These are phyloP conservation scores for Hirsutella thompsonii DNA, from an alignment of 2,329 filamentous ascomycete species.

Conservation along the genomic window DNA sequence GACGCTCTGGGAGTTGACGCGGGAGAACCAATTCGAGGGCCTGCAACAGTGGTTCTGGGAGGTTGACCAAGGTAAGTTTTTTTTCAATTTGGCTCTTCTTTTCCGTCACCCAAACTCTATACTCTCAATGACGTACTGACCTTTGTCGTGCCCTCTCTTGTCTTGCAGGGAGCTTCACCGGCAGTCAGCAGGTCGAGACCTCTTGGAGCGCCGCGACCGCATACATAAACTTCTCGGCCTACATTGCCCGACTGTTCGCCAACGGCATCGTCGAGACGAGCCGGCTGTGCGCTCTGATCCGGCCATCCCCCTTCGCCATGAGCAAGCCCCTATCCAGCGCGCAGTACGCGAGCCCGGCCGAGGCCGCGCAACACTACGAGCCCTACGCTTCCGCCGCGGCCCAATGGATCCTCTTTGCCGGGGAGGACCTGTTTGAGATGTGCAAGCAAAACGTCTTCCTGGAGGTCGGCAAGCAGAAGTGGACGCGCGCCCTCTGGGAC, in stretches of 20 bases:
- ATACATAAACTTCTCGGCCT: constrained; percentile 3
- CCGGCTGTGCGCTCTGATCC: neutral
- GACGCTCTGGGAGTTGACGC: too few species aligned
- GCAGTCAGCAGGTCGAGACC: neutral
- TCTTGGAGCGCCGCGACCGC: neutral
- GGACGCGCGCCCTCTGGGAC: constrained; percentile 2
- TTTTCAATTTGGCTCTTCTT: too few species aligned
- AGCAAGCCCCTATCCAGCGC: neutral
- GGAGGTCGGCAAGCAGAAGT: constrained; percentile 1
- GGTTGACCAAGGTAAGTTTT: too few species aligned
- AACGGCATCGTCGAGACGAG: neutral
- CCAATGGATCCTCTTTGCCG: constrained; percentile 2
- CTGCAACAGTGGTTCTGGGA: too few species aligned
- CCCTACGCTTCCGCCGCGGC: neutral
- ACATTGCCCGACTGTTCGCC: constrained; percentile 1
- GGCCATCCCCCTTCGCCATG: neutral
- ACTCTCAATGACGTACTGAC: too few species aligned
- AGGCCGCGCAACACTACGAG: constrained; percentile 1
- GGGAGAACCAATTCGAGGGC: too few species aligned
- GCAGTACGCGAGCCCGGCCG: neutral
- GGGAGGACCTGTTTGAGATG: constrained; percentile 1
- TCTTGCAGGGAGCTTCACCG: neutral
- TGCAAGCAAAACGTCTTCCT: neutral
- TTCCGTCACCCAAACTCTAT: too few species aligned
- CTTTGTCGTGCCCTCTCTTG: too few species aligned